Conservation (phyloP, 148 eudicot species). For the Diospyros kaki region DNA sequence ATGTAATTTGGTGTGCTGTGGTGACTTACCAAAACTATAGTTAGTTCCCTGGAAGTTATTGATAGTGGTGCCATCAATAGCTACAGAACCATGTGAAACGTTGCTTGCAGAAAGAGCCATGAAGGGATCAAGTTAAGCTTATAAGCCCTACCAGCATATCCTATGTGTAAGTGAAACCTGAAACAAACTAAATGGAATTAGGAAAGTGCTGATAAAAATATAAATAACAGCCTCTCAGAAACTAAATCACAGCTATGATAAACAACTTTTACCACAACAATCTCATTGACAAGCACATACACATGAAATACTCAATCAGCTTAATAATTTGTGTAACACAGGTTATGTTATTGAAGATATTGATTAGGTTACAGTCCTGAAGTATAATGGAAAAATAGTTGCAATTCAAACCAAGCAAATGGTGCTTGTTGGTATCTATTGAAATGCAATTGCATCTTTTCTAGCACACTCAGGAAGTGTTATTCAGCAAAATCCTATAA, state of each 20-base stretch:
- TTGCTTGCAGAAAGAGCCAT: constrained; percentile 22
- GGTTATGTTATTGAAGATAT: background rate
- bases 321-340: background rate
- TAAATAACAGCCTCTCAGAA: background rate
- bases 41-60: constrained; percentile 39
- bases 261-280: background rate
- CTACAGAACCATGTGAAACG: constrained; percentile 3
- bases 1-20: constrained; percentile 35
- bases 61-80: constrained; percentile 19
- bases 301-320: background rate
- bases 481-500: too few relatives aligned
- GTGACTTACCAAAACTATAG: constrained; percentile 42
- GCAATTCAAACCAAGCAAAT: too few relatives aligned
- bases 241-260: background rate
- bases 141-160: constrained; percentile 10
- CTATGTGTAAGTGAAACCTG: constrained; percentile 11
- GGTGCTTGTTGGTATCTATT: too few relatives aligned
- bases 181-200: background rate
- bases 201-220: background rate
- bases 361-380: too few relatives aligned
- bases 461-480: too few relatives aligned
- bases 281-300: background rate
- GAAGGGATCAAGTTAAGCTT: constrained; percentile 7
- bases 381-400: too few relatives aligned
- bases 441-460: too few relatives aligned